Evolutionary conservation across 2,329 filamentous ascomycete species (phyloP).

Genomic region (Sclerotinia nivalis): DNA sequence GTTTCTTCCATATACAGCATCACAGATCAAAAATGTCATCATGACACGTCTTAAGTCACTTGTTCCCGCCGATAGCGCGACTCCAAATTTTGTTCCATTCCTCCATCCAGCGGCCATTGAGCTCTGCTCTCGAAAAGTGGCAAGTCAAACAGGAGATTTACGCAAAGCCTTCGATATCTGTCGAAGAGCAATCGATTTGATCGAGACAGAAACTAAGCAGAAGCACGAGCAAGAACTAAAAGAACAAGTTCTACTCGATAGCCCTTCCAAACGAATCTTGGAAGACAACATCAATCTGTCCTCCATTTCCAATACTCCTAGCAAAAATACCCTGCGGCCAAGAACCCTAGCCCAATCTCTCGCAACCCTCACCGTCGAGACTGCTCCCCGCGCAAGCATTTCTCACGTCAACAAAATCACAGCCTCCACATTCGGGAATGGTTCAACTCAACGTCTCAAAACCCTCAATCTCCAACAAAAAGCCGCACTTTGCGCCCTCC

Average conservation of each 20-base stretch:
- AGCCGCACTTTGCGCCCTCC: constrained; percentile 84
- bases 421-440: constrained; percentile 85
- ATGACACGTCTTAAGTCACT: constrained; percentile 78
- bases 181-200: constrained; percentile 81
- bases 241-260: constrained; percentile 57
- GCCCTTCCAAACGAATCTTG: constrained; percentile 73
- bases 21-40: constrained; percentile 85
- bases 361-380: constrained; percentile 66
- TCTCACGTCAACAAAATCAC: constrained; percentile 91
- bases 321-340: constrained; percentile 37
- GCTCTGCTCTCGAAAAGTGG: constrained; percentile 91
- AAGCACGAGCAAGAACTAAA: constrained; percentile 66
- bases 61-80: constrained; percentile 56
- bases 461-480: constrained; percentile 95
- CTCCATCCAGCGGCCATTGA: constrained; percentile 92
- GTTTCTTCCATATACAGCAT: constrained; percentile 87
- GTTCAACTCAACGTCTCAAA: constrained; percentile 79
- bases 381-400: constrained; percentile 84
- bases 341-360: constrained; percentile 52
- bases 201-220: constrained; percentile 79
- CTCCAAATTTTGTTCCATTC: constrained; percentile 71
- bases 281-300: constrained; percentile 79
- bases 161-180: constrained; percentile 96
- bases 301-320: constrained; percentile 48
- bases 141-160: constrained; percentile 89